Conservation (phyloP, 805 yeast species). For the Pachysolen tannophilus region DNA sequence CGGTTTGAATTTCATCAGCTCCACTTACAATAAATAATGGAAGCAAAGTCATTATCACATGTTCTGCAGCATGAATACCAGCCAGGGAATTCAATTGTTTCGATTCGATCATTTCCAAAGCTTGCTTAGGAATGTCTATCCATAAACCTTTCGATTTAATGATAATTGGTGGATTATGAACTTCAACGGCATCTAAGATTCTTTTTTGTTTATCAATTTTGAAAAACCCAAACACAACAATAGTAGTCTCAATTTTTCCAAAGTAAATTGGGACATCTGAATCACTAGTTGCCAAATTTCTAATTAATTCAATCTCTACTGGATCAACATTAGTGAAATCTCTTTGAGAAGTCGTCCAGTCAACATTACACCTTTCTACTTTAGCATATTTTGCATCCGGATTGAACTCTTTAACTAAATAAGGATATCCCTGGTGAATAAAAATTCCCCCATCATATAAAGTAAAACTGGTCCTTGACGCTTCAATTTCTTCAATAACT, state of each 20-base stretch:
- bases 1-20: constrained; percentile 75
- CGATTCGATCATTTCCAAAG: constrained; percentile 45
- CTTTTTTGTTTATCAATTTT: constrained; percentile 70
- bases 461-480: constrained; percentile 82
- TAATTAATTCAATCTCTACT: constrained; percentile 52
- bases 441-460: constrained; percentile 89
- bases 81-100: constrained; percentile 72
- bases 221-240: constrained; percentile 86
- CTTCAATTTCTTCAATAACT: constrained; percentile 85
- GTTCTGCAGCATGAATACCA: constrained; percentile 96
- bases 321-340: constrained; percentile 96
- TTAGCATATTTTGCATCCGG: constrained; percentile 73
- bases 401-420: constrained; percentile 77
- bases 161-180: constrained; percentile 75
- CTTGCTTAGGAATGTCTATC: constrained; percentile 75
- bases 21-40: constrained; percentile 71
- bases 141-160: constrained; percentile 76
- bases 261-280: constrained; percentile 54
- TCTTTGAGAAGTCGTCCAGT: constrained; percentile 88
- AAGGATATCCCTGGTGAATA: constrained; percentile 89
- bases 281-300: constrained; percentile 44
- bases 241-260: constrained; percentile 68
- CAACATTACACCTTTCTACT: constrained; percentile 83
- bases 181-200: constrained; percentile 91
- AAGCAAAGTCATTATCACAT: constrained; percentile 71